Evolutionary conservation across 495 filamentous ascomycete genomes (phyloP), one percentile per base, ranked within the genome.

Genomic region (Talaromyces proteolyticus): DNA sequence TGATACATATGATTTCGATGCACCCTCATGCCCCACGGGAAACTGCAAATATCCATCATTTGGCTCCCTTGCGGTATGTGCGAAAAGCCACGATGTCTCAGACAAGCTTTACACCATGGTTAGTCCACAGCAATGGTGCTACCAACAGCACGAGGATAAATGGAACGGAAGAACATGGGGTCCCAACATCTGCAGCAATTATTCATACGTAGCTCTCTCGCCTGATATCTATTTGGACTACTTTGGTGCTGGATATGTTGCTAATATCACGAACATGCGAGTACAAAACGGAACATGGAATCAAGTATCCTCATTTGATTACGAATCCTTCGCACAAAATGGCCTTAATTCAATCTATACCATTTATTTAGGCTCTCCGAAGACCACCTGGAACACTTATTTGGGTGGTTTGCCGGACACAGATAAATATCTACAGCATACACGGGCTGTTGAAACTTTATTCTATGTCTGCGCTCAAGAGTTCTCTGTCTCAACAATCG

Each of bases 31-130:
- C 26, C 4, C 44, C 5, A 46, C 24, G 11, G 44, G 25, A 46
- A 34, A 46, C 25, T 46, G 44, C 24, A 17, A 46, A 34, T 46
- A 25, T 22, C 44, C 44, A 36, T 19, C 44, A 6, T 46, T 46
- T 17, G 12, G 44, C 22, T 46, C 44, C 34, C 44, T 46, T 19
- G 44, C 44, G 19, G 44, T 46, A 22, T 46, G 44, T 10, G 10
- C 18, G 2, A 20, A 41, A 20, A 41, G n/a, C 38, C 14, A 41
- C 16, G 38, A 41, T 20, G 18, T 41, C 18, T n/a, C 38, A 20
- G 38, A 41, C 5, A 41, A 41, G 18, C 38, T 41, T 7, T 16
- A 17, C 5, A 17, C 18, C 1, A 20, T 17, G 18, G 38, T 17
- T 17, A 41, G 11, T 1, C 3, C 38, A 7, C n/a, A 17, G 18